Evolutionary conservation across 1,284 basidiomycete species (phyloP), one percentile per base, ranked within the genome.

Genomic region (Pholiota adiposa): DNA sequence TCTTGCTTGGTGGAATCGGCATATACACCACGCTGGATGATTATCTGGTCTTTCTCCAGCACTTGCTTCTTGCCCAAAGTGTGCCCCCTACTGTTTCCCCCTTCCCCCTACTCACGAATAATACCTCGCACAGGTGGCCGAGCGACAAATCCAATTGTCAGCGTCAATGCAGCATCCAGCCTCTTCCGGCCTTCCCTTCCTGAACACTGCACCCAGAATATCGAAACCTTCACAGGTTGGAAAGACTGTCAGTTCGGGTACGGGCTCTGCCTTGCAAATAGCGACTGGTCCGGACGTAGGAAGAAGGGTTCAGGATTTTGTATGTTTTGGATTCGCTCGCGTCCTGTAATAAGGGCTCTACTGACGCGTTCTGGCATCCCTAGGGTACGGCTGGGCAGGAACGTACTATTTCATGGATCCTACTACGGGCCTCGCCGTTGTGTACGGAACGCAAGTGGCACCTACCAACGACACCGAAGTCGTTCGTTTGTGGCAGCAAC

Each of bases 321-420:
- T 71, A 8, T 16, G 3, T 16, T 33, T 43, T 31, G 40, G 29
- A 27, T 36, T 16, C n/a, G n/a, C n/a, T n/a, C n/a, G n/a, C n/a
- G n/a, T n/a, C n/a, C n/a, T n/a, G n/a, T n/a, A n/a, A n/a, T n/a
- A n/a, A n/a, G n/a, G n/a, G n/a, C n/a, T n/a, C n/a, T n/a, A n/a
- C n/a, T n/a, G n/a, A n/a, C n/a, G n/a, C n/a, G n/a, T n/a, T n/a
- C n/a, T n/a, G n/a, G n/a, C n/a, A n/a, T n/a, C n/a, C n/a, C n/a
- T n/a, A 73, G 73, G 73, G 74, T 71, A 62, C 29, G 74, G 73
- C 5, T 75, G 68, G 68, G 72, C 72, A 14, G 69, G 69, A 18
- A 72, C 72, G 0, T 70, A 67, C 40, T 69, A 70, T 58, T 67
- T 74, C 29, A 60, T 75, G 49, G 74, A 75, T 57, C 74, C 73